Conservation (phyloP, 2,329 filamentous ascomycete species). For the Nannizzia gypsea region DNA sequence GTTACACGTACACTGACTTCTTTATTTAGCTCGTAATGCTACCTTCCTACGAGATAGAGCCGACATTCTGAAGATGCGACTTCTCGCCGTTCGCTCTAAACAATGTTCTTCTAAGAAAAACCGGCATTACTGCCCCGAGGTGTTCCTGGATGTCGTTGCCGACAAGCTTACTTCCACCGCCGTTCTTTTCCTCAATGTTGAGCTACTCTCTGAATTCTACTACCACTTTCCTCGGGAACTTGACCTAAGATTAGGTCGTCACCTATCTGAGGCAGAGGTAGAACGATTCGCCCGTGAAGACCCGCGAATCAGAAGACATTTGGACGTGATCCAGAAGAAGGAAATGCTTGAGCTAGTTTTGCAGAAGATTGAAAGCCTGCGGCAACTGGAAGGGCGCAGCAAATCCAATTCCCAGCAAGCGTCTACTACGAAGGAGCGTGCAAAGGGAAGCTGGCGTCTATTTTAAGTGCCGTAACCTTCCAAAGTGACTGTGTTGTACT, state of each 20-base stretch:
- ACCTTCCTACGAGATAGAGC: constrained; percentile 87
- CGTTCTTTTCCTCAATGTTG: constrained; percentile 93
- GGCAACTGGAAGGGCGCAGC: constrained; percentile 67
- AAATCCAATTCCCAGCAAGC: constrained; percentile 39
- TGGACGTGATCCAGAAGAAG: constrained; percentile 86
- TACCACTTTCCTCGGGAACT: constrained; percentile 93
- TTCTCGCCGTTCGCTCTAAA: constrained; percentile 77
- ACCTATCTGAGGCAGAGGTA: constrained; percentile 65
- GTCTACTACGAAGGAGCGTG: constrained; percentile 27
- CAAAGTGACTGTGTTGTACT: background rate
- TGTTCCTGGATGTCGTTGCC: constrained; percentile 95
- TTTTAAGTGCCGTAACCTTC: constrained; percentile 24
- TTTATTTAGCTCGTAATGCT: constrained; percentile 52
- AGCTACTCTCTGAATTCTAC: constrained; percentile 92
- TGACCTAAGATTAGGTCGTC: constrained; percentile 71
- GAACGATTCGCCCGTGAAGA: constrained; percentile 90
- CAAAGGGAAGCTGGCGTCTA: constrained; percentile 31
- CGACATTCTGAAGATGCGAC: constrained; percentile 79
- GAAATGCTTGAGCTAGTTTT: constrained; percentile 86
- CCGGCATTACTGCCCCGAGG: constrained; percentile 93
- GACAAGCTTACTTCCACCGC: constrained; percentile 90
- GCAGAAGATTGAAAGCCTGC: constrained; percentile 86
- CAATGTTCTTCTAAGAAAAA: constrained; percentile 75
- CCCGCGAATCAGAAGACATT: constrained; percentile 72
- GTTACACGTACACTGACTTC: background rate